Conservation (phyloP, 148 eudicot species). For the Rhododendron henanense region DNA sequence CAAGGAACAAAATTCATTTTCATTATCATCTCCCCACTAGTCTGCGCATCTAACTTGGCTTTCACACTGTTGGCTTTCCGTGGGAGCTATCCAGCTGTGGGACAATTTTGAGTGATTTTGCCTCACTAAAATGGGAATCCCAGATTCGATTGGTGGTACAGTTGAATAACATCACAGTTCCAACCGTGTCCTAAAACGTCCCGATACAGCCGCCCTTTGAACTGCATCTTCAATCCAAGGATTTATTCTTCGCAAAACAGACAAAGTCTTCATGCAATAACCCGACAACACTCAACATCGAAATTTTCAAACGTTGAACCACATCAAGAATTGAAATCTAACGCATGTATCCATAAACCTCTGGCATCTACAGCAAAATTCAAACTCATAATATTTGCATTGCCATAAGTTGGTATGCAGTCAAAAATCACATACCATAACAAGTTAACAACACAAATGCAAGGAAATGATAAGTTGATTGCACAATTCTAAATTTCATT, state of each 20-base stretch:
- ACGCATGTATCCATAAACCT: background rate
- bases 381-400: background rate
- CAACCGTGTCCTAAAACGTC: background rate
- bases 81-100: background rate
- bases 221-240: too few species aligned
- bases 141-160: too few species aligned
- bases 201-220: too few species aligned
- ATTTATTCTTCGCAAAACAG: too few species aligned
- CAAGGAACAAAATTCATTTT: too few species aligned
- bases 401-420: too few species aligned
- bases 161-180: background rate
- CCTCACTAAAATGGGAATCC: too few species aligned
- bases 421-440: background rate
- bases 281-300: too few species aligned
- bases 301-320: background rate
- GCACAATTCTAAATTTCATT: background rate
- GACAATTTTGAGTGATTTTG: background rate
- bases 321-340: background rate
- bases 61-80: background rate
- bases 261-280: too few species aligned
- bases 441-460: background rate
- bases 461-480: background rate
- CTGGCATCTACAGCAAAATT: too few species aligned
- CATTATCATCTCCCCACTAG: background rate
- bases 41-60: background rate